A percentile compares a stretch with the other conserved stretches of the same genome.
Conservation (phyloP, 2,329 filamentous ascomycete genomes). For the Xylariaceae sp. region DNA sequence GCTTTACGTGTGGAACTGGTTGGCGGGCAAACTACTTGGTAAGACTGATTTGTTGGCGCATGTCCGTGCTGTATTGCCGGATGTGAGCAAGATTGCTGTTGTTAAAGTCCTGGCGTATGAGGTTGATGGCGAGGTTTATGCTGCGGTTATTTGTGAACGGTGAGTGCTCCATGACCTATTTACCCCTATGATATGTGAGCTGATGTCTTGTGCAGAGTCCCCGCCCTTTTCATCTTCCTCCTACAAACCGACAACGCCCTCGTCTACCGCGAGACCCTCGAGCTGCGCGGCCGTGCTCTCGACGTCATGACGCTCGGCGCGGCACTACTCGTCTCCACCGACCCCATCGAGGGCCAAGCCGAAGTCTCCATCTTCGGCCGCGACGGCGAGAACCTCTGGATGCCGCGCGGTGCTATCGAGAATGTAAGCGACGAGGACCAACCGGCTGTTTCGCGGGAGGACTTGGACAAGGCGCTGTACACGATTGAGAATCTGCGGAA, state of each 20-base stretch:
- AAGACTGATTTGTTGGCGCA: constrained; percentile 48
- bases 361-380: constrained; percentile 23
- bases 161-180: constrained; percentile 29
- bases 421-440: constrained; percentile 6
- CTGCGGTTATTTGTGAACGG: constrained; percentile 42
- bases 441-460: constrained; percentile 22
- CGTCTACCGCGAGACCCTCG: constrained; percentile 44
- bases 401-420: constrained; percentile 7
- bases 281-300: constrained; percentile 61
- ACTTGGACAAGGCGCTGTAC: constrained; percentile 30
- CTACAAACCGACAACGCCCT: constrained; percentile 48
- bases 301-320: constrained; percentile 38
- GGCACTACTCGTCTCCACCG: constrained; percentile 36
- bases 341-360: constrained; percentile 30
- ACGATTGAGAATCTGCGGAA: constrained; percentile 32
- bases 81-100: constrained; percentile 43
- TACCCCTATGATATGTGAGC: constrained; percentile 11
- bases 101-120: constrained; percentile 36
- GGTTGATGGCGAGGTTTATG: constrained; percentile 26
- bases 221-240: constrained; percentile 62
- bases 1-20: constrained; percentile 81
- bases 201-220: constrained; percentile 36
- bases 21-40: constrained; percentile 46
- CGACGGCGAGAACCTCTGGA: constrained; percentile 13
- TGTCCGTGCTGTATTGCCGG: constrained; percentile 35